Evolutionary conservation across 2,329 filamentous ascomycete species (phyloP).

Genomic region (Penicillium palitans): DNA sequence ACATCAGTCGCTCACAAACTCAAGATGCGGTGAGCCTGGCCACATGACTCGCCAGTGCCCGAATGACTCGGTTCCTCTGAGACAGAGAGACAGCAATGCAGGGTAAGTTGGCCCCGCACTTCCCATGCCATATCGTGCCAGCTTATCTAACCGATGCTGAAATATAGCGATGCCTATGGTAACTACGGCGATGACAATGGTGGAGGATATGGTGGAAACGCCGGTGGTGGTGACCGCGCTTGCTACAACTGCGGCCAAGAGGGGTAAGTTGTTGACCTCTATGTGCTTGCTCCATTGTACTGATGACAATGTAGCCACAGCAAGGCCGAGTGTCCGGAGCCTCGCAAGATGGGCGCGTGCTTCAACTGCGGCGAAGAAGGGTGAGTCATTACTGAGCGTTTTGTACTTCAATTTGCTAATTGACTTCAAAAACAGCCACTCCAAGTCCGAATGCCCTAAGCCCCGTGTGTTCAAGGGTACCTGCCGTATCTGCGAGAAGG

Average conservation of each 20-base stretch:
- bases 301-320: constrained; percentile 34
- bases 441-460: constrained; percentile 43
- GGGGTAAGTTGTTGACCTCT: constrained; percentile 11
- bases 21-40: constrained; percentile 38
- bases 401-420: neutral
- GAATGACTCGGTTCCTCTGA: constrained; percentile 24
- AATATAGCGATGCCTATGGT: neutral
- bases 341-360: constrained; percentile 26
- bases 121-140: constrained; percentile 14
- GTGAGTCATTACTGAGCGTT: constrained; percentile 2
- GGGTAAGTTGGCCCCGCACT: constrained; percentile 28
- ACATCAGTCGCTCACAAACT: neutral
- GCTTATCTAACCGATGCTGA: neutral
- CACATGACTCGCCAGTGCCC: constrained; percentile 48
- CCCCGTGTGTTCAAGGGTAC: constrained; percentile 50
- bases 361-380: constrained; percentile 19
- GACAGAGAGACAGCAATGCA: constrained; percentile 15
- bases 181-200: neutral
- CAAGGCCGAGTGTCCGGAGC: constrained; percentile 48
- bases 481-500: constrained; percentile 48
- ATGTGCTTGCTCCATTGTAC: neutral
- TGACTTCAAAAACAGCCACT: constrained; percentile 10
- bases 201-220: neutral
- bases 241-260: constrained; percentile 16
- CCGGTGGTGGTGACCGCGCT: neutral